phyloP scores from a whole-genome alignment of 495 filamentous ascomycete genomes.

The Pyrenula massariospora region DNA sequence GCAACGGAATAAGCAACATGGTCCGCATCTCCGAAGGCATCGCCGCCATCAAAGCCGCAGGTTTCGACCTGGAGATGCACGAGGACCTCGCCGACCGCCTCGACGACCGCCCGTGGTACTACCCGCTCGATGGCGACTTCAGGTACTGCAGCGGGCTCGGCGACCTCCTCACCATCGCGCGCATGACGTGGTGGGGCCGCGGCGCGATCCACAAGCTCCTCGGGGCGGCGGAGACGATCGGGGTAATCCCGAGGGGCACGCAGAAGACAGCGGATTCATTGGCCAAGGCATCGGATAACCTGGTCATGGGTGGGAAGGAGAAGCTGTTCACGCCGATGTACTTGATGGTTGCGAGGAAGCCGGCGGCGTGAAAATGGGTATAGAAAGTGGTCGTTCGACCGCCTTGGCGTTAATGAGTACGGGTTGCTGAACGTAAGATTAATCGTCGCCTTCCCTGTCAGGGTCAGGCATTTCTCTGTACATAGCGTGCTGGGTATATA shows the following conservation, averaged over 20 bases:
- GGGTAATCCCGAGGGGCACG: constrained; percentile 70
- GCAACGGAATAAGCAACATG: constrained; percentile 98
- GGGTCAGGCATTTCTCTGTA: no score
- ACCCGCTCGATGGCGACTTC: constrained; percentile 73
- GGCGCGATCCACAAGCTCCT: constrained; percentile 67
- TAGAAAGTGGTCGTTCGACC: no score
- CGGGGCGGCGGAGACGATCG: constrained; percentile 61
- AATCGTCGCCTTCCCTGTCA: no score
- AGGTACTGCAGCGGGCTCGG: constrained; percentile 69
- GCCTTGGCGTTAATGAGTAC: no score
- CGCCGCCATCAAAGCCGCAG: constrained; percentile 74
- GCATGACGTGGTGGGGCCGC: constrained; percentile 85
- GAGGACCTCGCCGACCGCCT: constrained; percentile 81
- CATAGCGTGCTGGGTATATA: no score
- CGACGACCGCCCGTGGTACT: constrained; percentile 86
- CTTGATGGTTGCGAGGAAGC: constrained; percentile 93
- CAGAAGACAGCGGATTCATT: constrained; percentile 93
- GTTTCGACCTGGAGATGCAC: constrained; percentile 74
- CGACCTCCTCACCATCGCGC: constrained; percentile 74
- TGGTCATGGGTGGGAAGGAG: constrained; percentile 83
- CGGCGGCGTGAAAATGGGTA: constrained; percentile 13
- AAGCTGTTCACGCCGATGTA: constrained; percentile 99
- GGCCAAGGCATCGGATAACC: constrained; percentile 68
- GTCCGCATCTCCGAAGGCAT: constrained; percentile 78
- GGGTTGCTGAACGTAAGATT: no score